Evolutionary conservation across 2,329 filamentous ascomycete species (phyloP).

Genomic region (Hymenoscyphus occultus): DNA sequence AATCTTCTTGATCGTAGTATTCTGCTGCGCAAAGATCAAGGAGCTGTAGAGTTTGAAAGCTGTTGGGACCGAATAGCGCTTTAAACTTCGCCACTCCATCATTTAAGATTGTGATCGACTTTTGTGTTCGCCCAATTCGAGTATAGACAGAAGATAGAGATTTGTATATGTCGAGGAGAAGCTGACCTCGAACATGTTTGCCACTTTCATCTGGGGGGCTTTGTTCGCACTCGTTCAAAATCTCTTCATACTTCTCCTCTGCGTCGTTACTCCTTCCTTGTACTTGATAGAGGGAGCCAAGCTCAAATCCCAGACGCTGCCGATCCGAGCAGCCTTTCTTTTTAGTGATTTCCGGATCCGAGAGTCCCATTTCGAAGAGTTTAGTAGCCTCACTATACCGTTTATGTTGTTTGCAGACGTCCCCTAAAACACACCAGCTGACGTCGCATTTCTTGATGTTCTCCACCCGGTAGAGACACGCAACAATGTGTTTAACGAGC

Average conservation of each 20-base stretch:
- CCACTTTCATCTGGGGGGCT: background rate
- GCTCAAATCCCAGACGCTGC: background rate
- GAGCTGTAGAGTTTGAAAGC: constrained; percentile 5
- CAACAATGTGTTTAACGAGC: background rate
- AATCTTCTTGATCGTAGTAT: constrained; percentile 7
- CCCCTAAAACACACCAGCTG: constrained; percentile 5
- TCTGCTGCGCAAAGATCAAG: constrained; percentile 1
- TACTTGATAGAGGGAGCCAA: background rate
- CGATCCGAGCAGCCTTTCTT: background rate
- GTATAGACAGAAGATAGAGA: background rate
- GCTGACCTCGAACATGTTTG: background rate
- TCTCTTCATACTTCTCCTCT: background rate
- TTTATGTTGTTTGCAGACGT: constrained; percentile 3
- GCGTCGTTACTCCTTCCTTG: constrained; percentile 3
- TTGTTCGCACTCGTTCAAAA: background rate
- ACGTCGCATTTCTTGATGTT: background rate
- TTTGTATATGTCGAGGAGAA: background rate
- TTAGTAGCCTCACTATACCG: background rate
- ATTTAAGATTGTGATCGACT: background rate
- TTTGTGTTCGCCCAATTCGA: background rate
- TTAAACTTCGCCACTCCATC: background rate
- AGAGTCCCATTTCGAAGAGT: background rate
- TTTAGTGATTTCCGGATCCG: background rate
- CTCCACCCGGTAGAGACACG: background rate
- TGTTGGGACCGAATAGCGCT: background rate